Evolutionary conservation across 805 yeast species (phyloP).

Genomic region (Saccharomycopsis schoenii): DNA sequence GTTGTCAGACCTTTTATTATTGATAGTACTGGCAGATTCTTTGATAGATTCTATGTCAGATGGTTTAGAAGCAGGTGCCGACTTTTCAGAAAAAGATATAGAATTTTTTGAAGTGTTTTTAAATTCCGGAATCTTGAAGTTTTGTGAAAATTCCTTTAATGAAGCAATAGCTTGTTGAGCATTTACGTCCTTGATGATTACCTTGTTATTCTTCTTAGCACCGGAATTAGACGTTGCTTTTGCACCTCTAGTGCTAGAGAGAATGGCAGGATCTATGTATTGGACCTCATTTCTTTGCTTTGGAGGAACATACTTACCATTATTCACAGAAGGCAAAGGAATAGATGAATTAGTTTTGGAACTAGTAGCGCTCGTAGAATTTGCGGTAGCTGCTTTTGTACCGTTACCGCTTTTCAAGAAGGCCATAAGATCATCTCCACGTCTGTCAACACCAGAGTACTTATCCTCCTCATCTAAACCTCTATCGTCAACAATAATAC

Average conservation of each 20-base stretch:
- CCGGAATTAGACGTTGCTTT: not conserved
- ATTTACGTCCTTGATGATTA: constrained; percentile 22
- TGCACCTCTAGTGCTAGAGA: constrained; percentile 30
- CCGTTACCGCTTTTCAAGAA: constrained; percentile 26
- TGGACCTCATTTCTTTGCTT: constrained; percentile 40
- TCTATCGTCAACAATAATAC: constrained; percentile 62
- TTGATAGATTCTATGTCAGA: constrained; percentile 2
- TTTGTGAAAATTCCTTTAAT: constrained; percentile 69
- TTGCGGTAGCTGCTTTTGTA: no score
- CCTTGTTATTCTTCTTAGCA: not conserved
- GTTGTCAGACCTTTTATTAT: constrained; percentile 14
- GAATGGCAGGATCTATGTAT: constrained; percentile 54
- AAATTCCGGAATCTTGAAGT: constrained; percentile 57
- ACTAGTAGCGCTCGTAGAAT: not conserved
- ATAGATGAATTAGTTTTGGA: not conserved
- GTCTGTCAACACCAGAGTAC: constrained; percentile 83
- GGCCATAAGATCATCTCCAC: constrained; percentile 41
- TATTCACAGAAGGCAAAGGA: constrained; percentile 15
- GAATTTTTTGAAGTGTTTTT: not conserved
- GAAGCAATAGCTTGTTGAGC: constrained; percentile 59
- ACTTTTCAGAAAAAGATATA: not conserved
- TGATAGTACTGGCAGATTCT: constrained; percentile 12
- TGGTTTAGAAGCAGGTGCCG: not conserved
- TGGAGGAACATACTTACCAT: constrained; percentile 46
- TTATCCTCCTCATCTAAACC: constrained; percentile 94